A percentile compares a stretch with the other conserved stretches of the same genome.
phyloP scores from a whole-genome alignment of 2,329 filamentous ascomycete species.

The Aspergillus pseudoviridinutans region DNA sequence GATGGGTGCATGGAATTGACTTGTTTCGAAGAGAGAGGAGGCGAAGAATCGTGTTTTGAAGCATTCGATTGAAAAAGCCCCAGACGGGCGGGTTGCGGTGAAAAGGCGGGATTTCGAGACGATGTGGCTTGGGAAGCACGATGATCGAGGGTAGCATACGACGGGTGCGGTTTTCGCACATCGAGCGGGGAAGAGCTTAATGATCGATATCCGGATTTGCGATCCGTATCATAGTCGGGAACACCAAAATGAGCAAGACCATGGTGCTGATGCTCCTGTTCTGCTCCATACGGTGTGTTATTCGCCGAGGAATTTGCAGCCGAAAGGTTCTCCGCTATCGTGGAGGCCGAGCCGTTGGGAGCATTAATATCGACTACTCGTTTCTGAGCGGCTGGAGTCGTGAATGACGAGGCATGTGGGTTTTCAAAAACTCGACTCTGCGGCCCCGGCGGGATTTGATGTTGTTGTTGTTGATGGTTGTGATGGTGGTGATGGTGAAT shows the following conservation, averaged over 20 bases:
- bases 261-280: slow-evolving; percentile 28
- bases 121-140: slow-evolving; percentile 21
- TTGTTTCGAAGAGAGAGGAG: slow-evolving; percentile 27
- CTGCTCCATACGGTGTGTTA: slow-evolving; percentile 42
- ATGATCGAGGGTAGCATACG: slow-evolving; percentile 21
- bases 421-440: slow-evolving; percentile 31
- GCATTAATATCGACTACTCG: slow-evolving; percentile 40
- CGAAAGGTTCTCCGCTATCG: slow-evolving; percentile 42
- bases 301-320: slow-evolving; percentile 41
- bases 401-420: slow-evolving; percentile 32
- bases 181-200: slow-evolving; percentile 38
- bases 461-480: slow-evolving; percentile 1
- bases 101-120: slow-evolving; percentile 28
- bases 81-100: slow-evolving; percentile 32
- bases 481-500: slow-evolving; percentile 49
- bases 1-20: slow-evolving; percentile 31
- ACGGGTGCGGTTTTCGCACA: slow-evolving; percentile 35
- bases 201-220: slow-evolving; percentile 34
- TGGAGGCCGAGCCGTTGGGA: slow-evolving; percentile 45
- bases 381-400: slow-evolving; percentile 44
- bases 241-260: slow-evolving; percentile 23
- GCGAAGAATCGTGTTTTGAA: slow-evolving; percentile 29
- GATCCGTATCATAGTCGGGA: slow-evolving; percentile 32
- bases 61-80: slow-evolving; percentile 29
- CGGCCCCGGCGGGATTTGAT: slow-evolving; percentile 37